These are phyloP conservation scores for Vitis labrusca DNA, from an alignment of 164 flowering plant genomes.

Conservation along the genomic window DNA sequence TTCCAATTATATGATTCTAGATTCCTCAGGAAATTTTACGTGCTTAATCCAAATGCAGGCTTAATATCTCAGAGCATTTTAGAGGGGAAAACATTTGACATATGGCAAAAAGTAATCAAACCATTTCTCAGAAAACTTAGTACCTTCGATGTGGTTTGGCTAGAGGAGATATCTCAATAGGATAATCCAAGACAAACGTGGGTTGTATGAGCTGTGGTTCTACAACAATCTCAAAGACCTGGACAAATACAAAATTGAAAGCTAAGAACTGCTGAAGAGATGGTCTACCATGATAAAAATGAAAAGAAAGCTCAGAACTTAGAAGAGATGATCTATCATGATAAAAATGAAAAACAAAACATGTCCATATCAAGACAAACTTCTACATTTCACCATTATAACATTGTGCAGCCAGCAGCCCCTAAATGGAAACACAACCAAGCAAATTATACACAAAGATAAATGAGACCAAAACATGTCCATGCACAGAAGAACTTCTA, in stretches of 20 bases:
- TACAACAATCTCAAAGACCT: constrained; percentile 88
- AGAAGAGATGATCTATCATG: no score
- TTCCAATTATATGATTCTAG: neutral
- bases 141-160: constrained; percentile 97
- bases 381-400: neutral
- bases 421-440: neutral
- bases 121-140: constrained; percentile 3
- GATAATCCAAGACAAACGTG: constrained; percentile 96
- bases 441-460: no score
- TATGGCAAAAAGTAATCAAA: neutral
- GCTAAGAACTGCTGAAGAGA: neutral
- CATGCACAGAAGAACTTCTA: no score
- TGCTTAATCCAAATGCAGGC: no score
- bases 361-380: no score
- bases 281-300: neutral
- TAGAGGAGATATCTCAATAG: constrained; percentile 93
- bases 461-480: no score
- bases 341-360: neutral
- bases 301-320: no score
- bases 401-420: neutral
- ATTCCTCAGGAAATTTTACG: neutral
- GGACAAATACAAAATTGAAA: constrained; percentile 20
- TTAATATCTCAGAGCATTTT: neutral
- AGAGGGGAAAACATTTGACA: neutral
- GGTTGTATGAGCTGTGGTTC: constrained; percentile 90